Evolutionary conservation across 768 basidiomycete genomes (phyloP).

Genomic region (Lactarius evosmus): DNA sequence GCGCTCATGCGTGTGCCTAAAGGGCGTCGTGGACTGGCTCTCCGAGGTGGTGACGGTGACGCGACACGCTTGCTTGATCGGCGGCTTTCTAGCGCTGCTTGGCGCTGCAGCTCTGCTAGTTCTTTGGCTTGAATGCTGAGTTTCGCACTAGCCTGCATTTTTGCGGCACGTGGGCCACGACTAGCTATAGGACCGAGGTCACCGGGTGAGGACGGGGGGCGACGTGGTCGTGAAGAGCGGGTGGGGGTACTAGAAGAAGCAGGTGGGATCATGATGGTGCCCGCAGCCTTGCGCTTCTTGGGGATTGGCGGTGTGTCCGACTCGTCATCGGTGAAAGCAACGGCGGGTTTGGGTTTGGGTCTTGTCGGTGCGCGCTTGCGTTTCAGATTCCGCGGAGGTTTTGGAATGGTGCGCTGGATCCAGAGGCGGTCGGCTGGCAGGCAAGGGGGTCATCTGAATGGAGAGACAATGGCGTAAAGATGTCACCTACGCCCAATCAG

Average conservation of each 20-base stretch:
- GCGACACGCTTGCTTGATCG: constrained; percentile 23
- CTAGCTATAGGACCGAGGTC: constrained; percentile 31
- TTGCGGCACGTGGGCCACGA: constrained; percentile 60
- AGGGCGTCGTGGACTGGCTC: constrained; percentile 33
- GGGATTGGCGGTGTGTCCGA: constrained; percentile 27
- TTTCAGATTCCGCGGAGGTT: constrained; percentile 41
- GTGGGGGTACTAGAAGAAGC: constrained; percentile 12
- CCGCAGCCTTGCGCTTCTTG: constrained; percentile 30
- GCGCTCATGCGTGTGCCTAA: constrained; percentile 65
- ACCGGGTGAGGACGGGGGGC: constrained; percentile 8
- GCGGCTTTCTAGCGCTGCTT: constrained; percentile 37
- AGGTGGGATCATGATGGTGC: constrained; percentile 9
- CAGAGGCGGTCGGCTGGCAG: constrained; percentile 72
- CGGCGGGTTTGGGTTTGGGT: constrained; percentile 28
- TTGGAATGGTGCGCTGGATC: constrained; percentile 72
- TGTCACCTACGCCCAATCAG: constrained; percentile 65
- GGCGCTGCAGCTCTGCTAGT: constrained; percentile 58
- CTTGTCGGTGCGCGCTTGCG: constrained; percentile 40
- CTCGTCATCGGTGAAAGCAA: constrained; percentile 29
- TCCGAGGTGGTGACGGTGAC: constrained; percentile 20
- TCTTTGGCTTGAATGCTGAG: constrained; percentile 68
- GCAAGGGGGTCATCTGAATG: constrained; percentile 4
- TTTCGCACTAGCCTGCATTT: constrained; percentile 66
- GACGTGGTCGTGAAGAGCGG: constrained; percentile 16
- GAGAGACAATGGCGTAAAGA: background rate